These are phyloP conservation scores for Mortierella sp. DNA, from an alignment of 371 early-diverging fungal species.

Conservation along the genomic window DNA sequence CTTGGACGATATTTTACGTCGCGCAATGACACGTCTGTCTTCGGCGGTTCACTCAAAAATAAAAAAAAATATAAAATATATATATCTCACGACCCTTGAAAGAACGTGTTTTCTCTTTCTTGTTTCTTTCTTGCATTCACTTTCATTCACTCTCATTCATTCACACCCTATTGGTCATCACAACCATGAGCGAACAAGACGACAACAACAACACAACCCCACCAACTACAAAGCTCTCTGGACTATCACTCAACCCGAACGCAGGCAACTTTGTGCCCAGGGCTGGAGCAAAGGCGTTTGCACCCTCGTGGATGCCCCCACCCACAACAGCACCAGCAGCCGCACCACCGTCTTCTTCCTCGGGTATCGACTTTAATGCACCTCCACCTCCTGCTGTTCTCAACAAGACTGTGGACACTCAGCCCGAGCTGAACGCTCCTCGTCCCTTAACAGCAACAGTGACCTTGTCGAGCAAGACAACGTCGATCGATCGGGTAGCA, in stretches of 20 bases:
- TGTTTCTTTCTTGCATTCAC: neutral
- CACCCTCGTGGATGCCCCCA: constrained; percentile 57
- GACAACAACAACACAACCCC: neutral
- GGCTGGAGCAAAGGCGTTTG: constrained; percentile 55
- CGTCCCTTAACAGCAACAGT: neutral
- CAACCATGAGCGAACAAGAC: constrained; percentile 19
- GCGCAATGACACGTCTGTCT: no score
- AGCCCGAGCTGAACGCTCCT: neutral
- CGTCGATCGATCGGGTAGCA: neutral
- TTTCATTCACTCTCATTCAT: constrained; percentile 2
- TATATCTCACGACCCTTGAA: no score
- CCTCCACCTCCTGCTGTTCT: constrained; percentile 21
- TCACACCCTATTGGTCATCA: neutral
- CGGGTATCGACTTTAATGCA: constrained; percentile 17
- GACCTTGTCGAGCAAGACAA: neutral
- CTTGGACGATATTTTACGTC: no score
- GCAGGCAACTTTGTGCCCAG: constrained; percentile 70
- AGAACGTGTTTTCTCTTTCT: no score
- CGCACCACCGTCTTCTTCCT: constrained; percentile 5
- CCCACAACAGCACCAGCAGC: constrained; percentile 16
- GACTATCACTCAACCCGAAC: constrained; percentile 63
- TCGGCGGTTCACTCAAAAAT: no score
- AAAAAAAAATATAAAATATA: no score
- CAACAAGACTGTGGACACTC: constrained; percentile 5
- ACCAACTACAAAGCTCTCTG: constrained; percentile 38